A percentile compares a stretch with the other conserved stretches of the same genome.
Evolutionary conservation across 495 filamentous ascomycete species (phyloP).

Genomic region (Daldinia concentrica): DNA sequence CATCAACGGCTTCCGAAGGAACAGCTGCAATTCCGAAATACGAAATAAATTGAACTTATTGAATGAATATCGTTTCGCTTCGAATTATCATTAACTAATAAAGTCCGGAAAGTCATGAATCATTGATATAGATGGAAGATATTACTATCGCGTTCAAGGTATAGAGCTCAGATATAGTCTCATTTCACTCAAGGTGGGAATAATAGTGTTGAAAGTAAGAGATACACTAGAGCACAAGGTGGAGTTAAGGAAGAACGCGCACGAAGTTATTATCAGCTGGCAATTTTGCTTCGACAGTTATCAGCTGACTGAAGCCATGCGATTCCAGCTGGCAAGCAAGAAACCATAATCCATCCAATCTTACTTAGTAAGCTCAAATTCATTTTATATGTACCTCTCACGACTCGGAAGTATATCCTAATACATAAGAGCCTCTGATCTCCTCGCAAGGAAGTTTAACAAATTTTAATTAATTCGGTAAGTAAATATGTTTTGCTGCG

Average conservation of each 20-base stretch:
- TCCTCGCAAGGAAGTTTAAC: not conserved
- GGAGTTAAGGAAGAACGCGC: constrained; percentile 2
- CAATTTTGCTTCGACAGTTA: not conserved
- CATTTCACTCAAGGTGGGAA: not conserved
- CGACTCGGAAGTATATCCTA: not conserved
- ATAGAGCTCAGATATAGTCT: not conserved
- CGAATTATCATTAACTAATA: constrained; percentile 23
- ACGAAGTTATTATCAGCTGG: constrained; percentile 12
- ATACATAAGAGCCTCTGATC: not conserved
- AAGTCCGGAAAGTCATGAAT: not conserved
- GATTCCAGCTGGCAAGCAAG: constrained; percentile 1
- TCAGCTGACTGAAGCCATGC: constrained; percentile 1
- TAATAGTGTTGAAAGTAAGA: constrained; percentile 16
- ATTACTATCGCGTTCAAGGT: constrained; percentile 8
- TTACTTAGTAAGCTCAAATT: not conserved
- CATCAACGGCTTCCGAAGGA: constrained; percentile 17
- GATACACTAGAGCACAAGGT: not conserved
- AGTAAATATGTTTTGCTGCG: not conserved
- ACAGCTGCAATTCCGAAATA: constrained; percentile 26
- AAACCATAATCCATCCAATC: not conserved
- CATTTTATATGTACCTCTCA: not conserved
- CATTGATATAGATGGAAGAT: not conserved
- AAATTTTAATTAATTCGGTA: constrained; percentile 4
- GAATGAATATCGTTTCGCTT: constrained; percentile 32
- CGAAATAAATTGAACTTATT: constrained; percentile 30